Conservation (phyloP, 495 filamentous ascomycete genomes). For the Lineolata rhizophorae region DNA sequence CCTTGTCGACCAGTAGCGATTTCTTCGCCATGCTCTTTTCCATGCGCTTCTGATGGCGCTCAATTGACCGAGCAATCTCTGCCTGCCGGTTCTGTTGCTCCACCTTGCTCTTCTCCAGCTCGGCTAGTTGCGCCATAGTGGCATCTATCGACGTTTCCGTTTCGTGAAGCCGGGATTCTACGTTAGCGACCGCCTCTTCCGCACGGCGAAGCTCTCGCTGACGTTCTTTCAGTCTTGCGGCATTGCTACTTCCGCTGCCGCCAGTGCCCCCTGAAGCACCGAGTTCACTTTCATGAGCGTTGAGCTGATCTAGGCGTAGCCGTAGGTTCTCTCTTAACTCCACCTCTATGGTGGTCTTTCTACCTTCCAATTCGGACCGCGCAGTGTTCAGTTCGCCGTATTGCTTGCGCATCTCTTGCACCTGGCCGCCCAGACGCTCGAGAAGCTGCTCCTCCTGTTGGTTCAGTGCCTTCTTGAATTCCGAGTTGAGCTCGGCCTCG, state of each 20-base stretch:
- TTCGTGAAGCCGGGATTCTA: constrained; percentile 44
- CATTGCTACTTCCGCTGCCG: constrained; percentile 9
- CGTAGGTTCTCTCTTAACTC: constrained; percentile 71
- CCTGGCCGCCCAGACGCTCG: constrained; percentile 40
- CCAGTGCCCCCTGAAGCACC: constrained; percentile 30
- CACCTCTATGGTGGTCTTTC: constrained; percentile 61
- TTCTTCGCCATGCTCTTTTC: constrained; percentile 81
- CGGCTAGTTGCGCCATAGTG: constrained; percentile 30
- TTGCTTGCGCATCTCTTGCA: constrained; percentile 51
- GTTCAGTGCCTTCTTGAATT: constrained; percentile 82
- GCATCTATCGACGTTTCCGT: constrained; percentile 53
- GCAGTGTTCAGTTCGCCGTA: constrained; percentile 50
- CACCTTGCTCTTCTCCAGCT: constrained; percentile 38
- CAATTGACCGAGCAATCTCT: constrained; percentile 58
- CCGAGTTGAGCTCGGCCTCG: constrained; percentile 55
- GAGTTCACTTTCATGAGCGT: constrained; percentile 51
- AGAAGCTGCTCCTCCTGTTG: constrained; percentile 62
- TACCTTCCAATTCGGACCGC: constrained; percentile 57
- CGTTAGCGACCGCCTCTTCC: constrained; percentile 32
- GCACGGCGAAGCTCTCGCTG: constrained; percentile 66
- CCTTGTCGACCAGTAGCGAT: constrained; percentile 50
- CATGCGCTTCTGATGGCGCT: constrained; percentile 73
- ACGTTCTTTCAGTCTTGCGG: constrained; percentile 40
- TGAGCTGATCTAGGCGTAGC: constrained; percentile 70
- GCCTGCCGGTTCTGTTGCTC: constrained; percentile 50